Conservation (phyloP, 768 basidiomycete species). For the Amanita brunnescens region DNA sequence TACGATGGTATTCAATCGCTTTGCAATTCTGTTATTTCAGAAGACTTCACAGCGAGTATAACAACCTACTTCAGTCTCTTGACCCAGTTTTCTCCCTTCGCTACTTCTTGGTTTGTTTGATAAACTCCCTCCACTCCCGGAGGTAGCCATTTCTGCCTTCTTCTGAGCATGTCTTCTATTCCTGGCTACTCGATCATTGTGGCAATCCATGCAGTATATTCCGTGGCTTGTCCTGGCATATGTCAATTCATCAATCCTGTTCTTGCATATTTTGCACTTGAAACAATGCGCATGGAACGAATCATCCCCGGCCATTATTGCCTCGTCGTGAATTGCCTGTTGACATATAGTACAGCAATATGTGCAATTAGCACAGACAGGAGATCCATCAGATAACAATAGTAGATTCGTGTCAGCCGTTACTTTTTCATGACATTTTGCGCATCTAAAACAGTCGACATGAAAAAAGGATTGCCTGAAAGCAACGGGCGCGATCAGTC, state of each 20-base stretch:
- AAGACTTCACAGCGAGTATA: slow-evolving; percentile 2
- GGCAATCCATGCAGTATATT: slow-evolving; percentile 98
- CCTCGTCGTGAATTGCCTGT: slow-evolving; percentile 93
- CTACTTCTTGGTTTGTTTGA: slow-evolving; percentile 35
- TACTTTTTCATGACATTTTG: slow-evolving; percentile 88
- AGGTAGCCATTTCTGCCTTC: slow-evolving; percentile 51
- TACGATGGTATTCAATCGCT: slow-evolving; percentile 5
- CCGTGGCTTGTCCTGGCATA: slow-evolving; percentile 98
- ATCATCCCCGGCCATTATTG: slow-evolving; percentile 99
- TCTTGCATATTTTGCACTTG: slow-evolving; percentile 92
- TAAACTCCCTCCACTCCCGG: slow-evolving; percentile 24
- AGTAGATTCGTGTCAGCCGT: slow-evolving; percentile 97
- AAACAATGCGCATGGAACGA: slow-evolving; percentile 99
- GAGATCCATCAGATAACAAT: slow-evolving; percentile 93
- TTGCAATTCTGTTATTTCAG: slow-evolving; percentile 5
- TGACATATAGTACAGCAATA: slow-evolving; percentile 95
- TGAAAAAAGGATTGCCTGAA: slow-evolving; percentile 88
- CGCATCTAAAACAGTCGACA: slow-evolving; percentile 93
- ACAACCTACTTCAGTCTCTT: slow-evolving; percentile 34
- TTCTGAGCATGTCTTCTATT: slow-evolving; percentile 88
- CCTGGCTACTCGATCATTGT: slow-evolving; percentile 93
- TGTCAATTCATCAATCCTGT: slow-evolving; percentile 94
- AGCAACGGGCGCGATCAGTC: not conserved
- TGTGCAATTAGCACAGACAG: slow-evolving; percentile 89
- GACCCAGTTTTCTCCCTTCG: slow-evolving; percentile 27